Percentiles rank a stretch among this genome's conserved stretches.
These are phyloP conservation scores for Hemerocallis citrina DNA, from an alignment of 106 monocot species.

Conservation along the genomic window DNA sequence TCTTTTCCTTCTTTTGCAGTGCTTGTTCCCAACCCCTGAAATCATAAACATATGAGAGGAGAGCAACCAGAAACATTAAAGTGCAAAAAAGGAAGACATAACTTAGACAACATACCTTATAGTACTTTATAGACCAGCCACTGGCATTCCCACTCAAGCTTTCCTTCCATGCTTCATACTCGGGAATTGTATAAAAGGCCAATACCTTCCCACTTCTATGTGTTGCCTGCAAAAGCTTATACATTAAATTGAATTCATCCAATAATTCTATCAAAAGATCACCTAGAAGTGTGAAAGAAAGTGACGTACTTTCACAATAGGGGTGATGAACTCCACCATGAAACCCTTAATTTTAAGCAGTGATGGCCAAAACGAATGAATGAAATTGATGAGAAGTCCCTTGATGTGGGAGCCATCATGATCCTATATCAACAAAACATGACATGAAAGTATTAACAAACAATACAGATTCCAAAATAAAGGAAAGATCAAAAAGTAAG, in stretches of 20 bases:
- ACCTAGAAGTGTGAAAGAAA: neutral
- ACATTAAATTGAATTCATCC: neutral
- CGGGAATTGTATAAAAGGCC: constrained; percentile 89
- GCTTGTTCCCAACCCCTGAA: constrained; percentile 93
- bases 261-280: neutral
- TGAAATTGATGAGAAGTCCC: constrained; percentile 89
- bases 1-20: constrained; percentile 85
- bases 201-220: constrained; percentile 35
- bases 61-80: neutral
- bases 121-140: constrained; percentile 88
- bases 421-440: too few relatives aligned
- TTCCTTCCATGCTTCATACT: constrained; percentile 94
- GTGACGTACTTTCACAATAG: constrained; percentile 84
- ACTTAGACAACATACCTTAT: constrained; percentile 58
- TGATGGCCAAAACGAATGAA: constrained; percentile 96
- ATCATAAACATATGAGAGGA: neutral
- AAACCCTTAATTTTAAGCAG: constrained; percentile 78
- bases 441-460: too few relatives aligned
- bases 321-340: constrained; percentile 95
- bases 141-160: constrained; percentile 62
- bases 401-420: constrained; percentile 99
- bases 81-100: neutral
- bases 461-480: too few relatives aligned
- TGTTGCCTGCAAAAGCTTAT: constrained; percentile 55
- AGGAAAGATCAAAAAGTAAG: too few relatives aligned